Evolutionary conservation across 2,329 filamentous ascomycete species (phyloP).

Genomic region (Pseudogymnoascus sp.): DNA sequence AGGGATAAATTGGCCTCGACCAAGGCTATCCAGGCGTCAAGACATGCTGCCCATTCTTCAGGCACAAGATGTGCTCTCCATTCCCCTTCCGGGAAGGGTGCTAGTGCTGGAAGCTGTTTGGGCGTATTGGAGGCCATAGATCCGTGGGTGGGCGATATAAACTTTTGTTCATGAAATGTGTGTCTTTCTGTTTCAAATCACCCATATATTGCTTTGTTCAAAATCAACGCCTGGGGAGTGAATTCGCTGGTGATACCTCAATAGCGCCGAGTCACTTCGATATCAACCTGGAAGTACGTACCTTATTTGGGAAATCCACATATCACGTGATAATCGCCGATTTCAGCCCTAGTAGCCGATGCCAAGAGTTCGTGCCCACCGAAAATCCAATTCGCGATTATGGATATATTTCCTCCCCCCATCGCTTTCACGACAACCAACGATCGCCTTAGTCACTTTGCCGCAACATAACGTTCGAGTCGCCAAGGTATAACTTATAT

Average conservation of each 20-base stretch:
- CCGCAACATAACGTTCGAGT: slow-evolving; percentile 71
- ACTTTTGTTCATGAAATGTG: background rate
- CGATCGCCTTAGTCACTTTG: slow-evolving; percentile 66
- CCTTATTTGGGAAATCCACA: background rate
- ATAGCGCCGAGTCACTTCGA: background rate
- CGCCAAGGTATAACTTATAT: slow-evolving; percentile 52
- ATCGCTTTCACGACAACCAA: slow-evolving; percentile 21
- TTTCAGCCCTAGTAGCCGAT: slow-evolving; percentile 2
- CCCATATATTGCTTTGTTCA: background rate
- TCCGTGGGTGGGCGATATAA: background rate
- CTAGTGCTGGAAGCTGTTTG: slow-evolving; percentile 57
- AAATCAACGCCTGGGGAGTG: background rate
- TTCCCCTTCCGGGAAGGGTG: slow-evolving; percentile 62
- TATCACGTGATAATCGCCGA: background rate
- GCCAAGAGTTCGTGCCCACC: slow-evolving; percentile 10
- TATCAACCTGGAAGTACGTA: slow-evolving; percentile 2
- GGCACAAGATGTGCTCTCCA: slow-evolving; percentile 59
- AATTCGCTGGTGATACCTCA: background rate
- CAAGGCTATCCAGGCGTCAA: slow-evolving; percentile 69
- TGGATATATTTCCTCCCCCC: background rate
- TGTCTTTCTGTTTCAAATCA: background rate
- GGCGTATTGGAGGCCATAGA: slow-evolving; percentile 29
- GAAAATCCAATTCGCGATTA: slow-evolving; percentile 1
- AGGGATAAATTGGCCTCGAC: slow-evolving; percentile 56
- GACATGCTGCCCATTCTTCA: slow-evolving; percentile 68